These are phyloP conservation scores for Aspergillus melleus DNA, from an alignment of 2,329 filamentous ascomycete genomes.

Conservation along the genomic window DNA sequence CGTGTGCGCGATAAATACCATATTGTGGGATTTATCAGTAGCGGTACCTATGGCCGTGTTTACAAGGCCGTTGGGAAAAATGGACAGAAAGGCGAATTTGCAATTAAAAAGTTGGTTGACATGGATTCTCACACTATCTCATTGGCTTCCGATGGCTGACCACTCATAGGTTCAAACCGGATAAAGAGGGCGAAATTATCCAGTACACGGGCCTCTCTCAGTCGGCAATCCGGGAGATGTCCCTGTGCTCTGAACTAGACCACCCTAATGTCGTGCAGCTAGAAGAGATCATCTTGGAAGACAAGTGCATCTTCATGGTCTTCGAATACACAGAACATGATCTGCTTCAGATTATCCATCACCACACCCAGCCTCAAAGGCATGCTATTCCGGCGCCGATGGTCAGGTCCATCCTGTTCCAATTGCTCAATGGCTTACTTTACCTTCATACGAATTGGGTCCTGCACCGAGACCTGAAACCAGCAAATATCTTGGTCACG, in stretches of 20 bases:
- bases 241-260: conserved; percentile 85
- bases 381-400: conserved; percentile 85
- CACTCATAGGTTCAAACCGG: conserved; percentile 73
- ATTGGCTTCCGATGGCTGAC: conserved; percentile 14
- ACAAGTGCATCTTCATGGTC: conserved; percentile 99
- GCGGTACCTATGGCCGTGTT: conserved; percentile 94
- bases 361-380: conserved; percentile 85
- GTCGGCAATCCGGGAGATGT: conserved; percentile 96
- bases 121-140: not conserved
- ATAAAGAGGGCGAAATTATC: conserved; percentile 93
- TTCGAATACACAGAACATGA: conserved; percentile 99
- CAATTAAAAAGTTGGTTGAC: conserved; percentile 82
- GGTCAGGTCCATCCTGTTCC: conserved; percentile 92
- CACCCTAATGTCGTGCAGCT: conserved; percentile 89
- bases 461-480: conserved; percentile 92
- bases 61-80: conserved; percentile 87
- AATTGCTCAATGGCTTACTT: conserved; percentile 89
- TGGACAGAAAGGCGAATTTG: conserved; percentile 77
- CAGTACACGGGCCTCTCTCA: conserved; percentile 98
- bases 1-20: conserved; percentile 91
- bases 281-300: conserved; percentile 93
- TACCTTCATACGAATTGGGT: conserved; percentile 98
- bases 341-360: conserved; percentile 94
- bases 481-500: conserved; percentile 98
- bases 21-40: conserved; percentile 97